Base-by-base conservation (phyloP, 495 filamentous ascomycete species). In the Elasticomyces elasticus region DNA sequence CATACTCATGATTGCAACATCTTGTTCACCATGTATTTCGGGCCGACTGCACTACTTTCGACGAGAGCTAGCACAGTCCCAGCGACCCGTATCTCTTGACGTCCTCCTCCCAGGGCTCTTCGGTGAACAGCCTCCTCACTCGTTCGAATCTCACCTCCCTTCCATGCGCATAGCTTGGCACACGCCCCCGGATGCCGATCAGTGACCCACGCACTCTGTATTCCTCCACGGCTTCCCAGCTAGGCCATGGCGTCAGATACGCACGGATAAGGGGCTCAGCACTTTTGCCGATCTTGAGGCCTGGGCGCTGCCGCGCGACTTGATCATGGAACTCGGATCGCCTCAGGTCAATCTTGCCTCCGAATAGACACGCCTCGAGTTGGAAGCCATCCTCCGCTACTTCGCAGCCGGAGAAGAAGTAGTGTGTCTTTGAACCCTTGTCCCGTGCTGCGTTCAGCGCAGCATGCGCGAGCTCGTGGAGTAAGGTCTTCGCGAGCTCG, bases 401-500 rank as follows among this genome's bases (percentile, higher is more conserved):
- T 1, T 12, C 19, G 5, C 27, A 6, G 5, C 45, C 45, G 25
- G 19, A 27, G 27, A 49, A 30, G 45, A 49, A 49, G 19, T 30
- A 49, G 7, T 28, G 24, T 9, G 28, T 11, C 2, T 19, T 5
- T 4, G 45, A 49, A 2, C 27, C 24, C 45, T 31, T 49, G 25
- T 6, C 25, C 45, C 45, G 2, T 19, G 45, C 24, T 15, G 45
- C 45, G 24, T 49, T 49, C 3, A 49, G 3, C 25, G 45, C 45
- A 10, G 45, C 45, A 9, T 49, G 45, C 24, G 45, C 45, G 2
- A 49, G 19, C 19, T 31, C 27, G n/a, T 49, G 45, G 2, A 28
- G 45, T 12, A 49, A 12, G 11, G 45, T 49, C 45, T 49, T 49
- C 11, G 45, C 45, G 25, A 49, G 45, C 25, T 49, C 27, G 25